Conservation (phyloP, 495 filamentous ascomycete species). For the Massariosphaeria phaeospora region DNA sequence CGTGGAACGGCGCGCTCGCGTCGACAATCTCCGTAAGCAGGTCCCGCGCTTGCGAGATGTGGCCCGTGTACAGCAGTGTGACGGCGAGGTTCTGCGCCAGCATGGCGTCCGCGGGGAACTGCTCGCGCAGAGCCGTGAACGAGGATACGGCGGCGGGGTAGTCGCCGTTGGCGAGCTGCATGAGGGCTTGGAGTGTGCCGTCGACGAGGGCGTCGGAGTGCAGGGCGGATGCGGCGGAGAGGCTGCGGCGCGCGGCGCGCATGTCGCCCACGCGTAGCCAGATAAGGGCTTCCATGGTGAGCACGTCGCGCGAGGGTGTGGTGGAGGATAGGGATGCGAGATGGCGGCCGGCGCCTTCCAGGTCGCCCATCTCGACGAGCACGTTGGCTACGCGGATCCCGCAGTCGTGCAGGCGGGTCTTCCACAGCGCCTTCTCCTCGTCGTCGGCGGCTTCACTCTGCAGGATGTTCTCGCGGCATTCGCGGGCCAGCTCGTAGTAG, state of each 20-base stretch:
- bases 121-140: constrained; percentile 56
- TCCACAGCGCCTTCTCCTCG: constrained; percentile 54
- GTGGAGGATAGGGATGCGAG: constrained; percentile 47
- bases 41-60: constrained; percentile 67
- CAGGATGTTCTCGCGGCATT: constrained; percentile 57
- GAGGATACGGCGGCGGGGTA: constrained; percentile 57
- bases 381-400: constrained; percentile 74
- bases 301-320: constrained; percentile 25
- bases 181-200: constrained; percentile 55
- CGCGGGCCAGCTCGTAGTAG: constrained; percentile 80
- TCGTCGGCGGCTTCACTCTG: constrained; percentile 34
- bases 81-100: constrained; percentile 75
- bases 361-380: constrained; percentile 85
- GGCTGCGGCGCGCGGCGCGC: constrained; percentile 54
- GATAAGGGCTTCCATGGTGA: constrained; percentile 53
- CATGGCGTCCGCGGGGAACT: constrained; percentile 49
- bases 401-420: constrained; percentile 61
- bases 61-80: constrained; percentile 72
- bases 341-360: constrained; percentile 67
- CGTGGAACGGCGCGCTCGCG: constrained; percentile 56
- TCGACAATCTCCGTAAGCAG: constrained; percentile 50
- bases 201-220: constrained; percentile 15
- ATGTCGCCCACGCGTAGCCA: constrained; percentile 73
- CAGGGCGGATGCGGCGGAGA: constrained; percentile 31
- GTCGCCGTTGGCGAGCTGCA: constrained; percentile 72